Evolutionary conservation across 768 basidiomycete species (phyloP).

Genomic region (Gloeostereum incarnatum): DNA sequence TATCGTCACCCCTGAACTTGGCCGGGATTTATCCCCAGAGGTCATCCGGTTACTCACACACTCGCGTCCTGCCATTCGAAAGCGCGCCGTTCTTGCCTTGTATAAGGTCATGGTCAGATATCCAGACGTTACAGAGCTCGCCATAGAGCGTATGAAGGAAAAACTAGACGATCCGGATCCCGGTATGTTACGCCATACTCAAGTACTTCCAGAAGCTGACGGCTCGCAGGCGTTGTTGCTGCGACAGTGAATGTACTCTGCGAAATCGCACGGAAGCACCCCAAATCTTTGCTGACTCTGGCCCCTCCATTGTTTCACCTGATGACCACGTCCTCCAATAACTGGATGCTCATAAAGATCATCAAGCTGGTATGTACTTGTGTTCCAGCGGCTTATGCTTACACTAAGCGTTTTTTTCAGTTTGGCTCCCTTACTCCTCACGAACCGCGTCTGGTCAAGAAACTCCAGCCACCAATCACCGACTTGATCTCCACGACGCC

Average conservation of each 20-base stretch:
- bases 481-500: slow-evolving; percentile 93
- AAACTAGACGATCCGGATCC: slow-evolving; percentile 73
- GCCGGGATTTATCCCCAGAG: slow-evolving; percentile 84
- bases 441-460: slow-evolving; percentile 90
- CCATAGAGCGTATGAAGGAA: slow-evolving; percentile 65
- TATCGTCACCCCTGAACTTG: slow-evolving; percentile 80
- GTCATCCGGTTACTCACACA: slow-evolving; percentile 83
- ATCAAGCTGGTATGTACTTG: slow-evolving; percentile 80
- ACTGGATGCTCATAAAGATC: slow-evolving; percentile 99
- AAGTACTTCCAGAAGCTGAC: no score
- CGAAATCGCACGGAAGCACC: slow-evolving; percentile 78
- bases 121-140: slow-evolving; percentile 65
- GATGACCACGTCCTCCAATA: slow-evolving; percentile 89
- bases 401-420: slow-evolving; percentile 28
- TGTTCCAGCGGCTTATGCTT: slow-evolving; percentile 1
- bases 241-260: slow-evolving; percentile 92
- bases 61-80: slow-evolving; percentile 80
- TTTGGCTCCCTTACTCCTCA: slow-evolving; percentile 89
- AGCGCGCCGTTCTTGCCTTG: slow-evolving; percentile 79
- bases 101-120: slow-evolving; percentile 77
- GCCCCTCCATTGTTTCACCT: slow-evolving; percentile 93
- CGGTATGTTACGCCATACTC: slow-evolving; percentile 40
- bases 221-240: slow-evolving; percentile 70
- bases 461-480: slow-evolving; percentile 89
- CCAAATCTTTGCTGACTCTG: slow-evolving; percentile 72